These are phyloP conservation scores for Incumbomyces lentus DNA, from an alignment of 2,329 filamentous ascomycete species.

Conservation along the genomic window DNA sequence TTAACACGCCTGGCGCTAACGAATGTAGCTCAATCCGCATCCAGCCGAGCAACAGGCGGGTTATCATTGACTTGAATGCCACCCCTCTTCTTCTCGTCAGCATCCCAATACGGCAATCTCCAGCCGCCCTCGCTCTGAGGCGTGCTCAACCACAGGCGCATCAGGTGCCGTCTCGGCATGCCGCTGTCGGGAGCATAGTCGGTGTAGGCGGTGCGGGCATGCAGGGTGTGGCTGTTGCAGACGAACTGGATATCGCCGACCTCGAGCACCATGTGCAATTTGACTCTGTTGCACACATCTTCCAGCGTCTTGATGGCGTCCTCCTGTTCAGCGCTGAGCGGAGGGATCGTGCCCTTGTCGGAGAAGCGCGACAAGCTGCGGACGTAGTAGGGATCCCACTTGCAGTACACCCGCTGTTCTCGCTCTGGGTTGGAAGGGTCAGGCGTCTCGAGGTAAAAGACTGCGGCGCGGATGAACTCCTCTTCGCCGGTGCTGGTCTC, in stretches of 20 bases:
- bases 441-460: conserved; percentile 61
- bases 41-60: conserved; percentile 61
- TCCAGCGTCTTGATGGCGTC: conserved; percentile 62
- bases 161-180: conserved; percentile 57
- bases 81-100: conserved; percentile 72
- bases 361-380: conserved; percentile 65
- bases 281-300: conserved; percentile 60
- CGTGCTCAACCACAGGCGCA: conserved; percentile 75
- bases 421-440: conserved; percentile 44
- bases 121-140: conserved; percentile 76
- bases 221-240: conserved; percentile 68
- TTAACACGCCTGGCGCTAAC: no score
- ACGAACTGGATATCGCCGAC: conserved; percentile 84
- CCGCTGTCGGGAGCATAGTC: conserved; percentile 47
- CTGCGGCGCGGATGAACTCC: conserved; percentile 59
- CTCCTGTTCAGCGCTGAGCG: conserved; percentile 57
- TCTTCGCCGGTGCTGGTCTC: conserved; percentile 66
- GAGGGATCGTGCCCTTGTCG: conserved; percentile 60
- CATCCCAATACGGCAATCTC: conserved; percentile 73
- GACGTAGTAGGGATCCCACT: conserved; percentile 87
- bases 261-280: conserved; percentile 76
- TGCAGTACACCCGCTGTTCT: conserved; percentile 56
- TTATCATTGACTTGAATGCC: conserved; percentile 81
- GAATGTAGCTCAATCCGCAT: conserved; percentile 52
- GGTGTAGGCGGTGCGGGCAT: conserved; percentile 71